Base-by-base conservation (phyloP, 2,329 filamentous ascomycete genomes). In the Aureobasidium pullulans region DNA sequence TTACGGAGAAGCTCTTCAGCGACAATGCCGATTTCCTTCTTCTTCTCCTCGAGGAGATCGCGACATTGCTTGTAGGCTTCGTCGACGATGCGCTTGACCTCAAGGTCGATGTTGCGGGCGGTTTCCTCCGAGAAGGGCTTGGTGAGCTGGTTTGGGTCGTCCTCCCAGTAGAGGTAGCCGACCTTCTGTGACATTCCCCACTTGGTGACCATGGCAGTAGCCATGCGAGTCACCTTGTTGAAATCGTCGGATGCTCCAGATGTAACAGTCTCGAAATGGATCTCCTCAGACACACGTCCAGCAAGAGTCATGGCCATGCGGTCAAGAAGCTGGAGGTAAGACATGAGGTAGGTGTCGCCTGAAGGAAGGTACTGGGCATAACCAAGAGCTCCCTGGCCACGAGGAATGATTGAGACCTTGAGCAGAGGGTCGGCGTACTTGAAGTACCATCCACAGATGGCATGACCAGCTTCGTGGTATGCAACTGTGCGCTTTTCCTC, bases 251-350 rank as follows among this genome's bases (percentile, higher is more conserved):
- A 92, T 19, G 93, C 94, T 60, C 94, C 94, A 48, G 89, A 94
- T 1, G 94, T 99, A 19, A 99, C 94, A 0, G 91, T 96, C 36
- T 94, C 87, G 75, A 99, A 99, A 76, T 99, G 93, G 7, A 99
- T 78, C 75, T 99, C 94, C 76, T 99, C 94, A 19, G 88, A 94
- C 28, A 99, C 89, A 65, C 94, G 90, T 1, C 94, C 94, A 66
- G 92, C 94, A 59, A 99, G 86, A 2, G 93, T 96, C 94, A 99
- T 99, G 64, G 94, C 94, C 94, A 99, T 99, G 66, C 94, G 91
- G 73, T 99, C 94, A 90, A 97, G 96, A 43, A 99, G 81, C 76
- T 99, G 94, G 71, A 92, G 87, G 64, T 90, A 87, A 70, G 88
- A 96, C 92, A 99, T 94, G 64, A 99, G 83, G 73, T 97, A 97